phyloP scores from a whole-genome alignment of 257 asterid genomes.

The Echium plantagineum region DNA sequence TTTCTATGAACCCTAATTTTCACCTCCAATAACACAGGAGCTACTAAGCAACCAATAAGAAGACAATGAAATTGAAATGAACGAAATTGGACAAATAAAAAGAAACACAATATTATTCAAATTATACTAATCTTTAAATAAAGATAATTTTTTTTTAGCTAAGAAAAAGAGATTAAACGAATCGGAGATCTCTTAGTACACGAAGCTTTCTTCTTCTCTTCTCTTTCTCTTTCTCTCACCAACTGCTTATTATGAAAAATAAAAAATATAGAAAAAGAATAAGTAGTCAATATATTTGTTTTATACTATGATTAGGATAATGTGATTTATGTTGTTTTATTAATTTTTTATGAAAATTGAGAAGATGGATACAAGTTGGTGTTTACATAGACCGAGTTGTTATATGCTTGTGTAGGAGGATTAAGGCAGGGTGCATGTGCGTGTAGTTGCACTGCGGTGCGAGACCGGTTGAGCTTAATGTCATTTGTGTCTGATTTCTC shows the following conservation, averaged over 20 bases:
- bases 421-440: neutral
- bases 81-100: neutral
- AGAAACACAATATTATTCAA: neutral
- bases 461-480: neutral
- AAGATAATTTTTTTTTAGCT: neutral
- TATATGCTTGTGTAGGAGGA: neutral
- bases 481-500: too few species aligned
- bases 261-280: neutral
- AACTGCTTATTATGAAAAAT: too few species aligned
- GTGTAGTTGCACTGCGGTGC: neutral
- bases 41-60: neutral
- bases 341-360: neutral
- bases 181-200: neutral
- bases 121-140: neutral
- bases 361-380: neutral
- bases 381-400: neutral
- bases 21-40: slow-evolving; percentile 9
- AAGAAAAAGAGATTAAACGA: neutral
- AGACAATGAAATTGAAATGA: neutral
- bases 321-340: neutral
- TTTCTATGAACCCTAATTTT: slow-evolving; percentile 32
- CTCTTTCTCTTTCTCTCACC: too few species aligned
- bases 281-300: neutral
- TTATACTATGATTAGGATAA: neutral
- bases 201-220: neutral